Evolutionary conservation across 768 basidiomycete genomes (phyloP), one percentile per base, ranked within the genome.

Genomic region (Lactarius hatsudake): DNA sequence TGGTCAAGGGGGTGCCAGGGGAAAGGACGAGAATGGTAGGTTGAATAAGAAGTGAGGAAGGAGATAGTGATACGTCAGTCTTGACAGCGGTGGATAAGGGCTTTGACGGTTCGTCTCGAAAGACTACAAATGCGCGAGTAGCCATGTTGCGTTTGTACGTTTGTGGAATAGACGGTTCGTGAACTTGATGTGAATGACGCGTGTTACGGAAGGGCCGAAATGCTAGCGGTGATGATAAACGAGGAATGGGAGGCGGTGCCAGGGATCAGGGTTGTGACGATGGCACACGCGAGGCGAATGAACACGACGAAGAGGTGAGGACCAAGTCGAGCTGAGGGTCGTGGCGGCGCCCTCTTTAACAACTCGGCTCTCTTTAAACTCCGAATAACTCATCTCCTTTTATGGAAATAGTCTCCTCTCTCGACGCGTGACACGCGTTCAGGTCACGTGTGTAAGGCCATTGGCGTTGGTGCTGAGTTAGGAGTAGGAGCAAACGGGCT

Each of bases 71-170:
- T 71, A 54, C 66, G 60, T 68, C 63, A 56, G 66, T 66, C 64
- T 79, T 79, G 42, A 73, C 66, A 58, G 77, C 77, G 23, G 77
- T 77, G 20, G 74, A 64, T 53, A 71, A 69, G 65, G 80, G 80
- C 67, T 75, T 76, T 57, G 78, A 73, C 26, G 83, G 81, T 59
- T 77, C 68, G 76, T 89, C 87, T 71, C 85, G 84, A 74, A 88
- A 89, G 64, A 89, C 85, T 59, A 85, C 84, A 73, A 89, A 89
- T 54, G 81, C 79, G 64, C 84, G 83, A 71, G 80, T 75, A 73
- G 85, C 81, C 86, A 88, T 87, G 65, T 68, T 68, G 36, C 42
- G 67, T 64, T 68, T 34, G 67, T 64, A 65, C n/a, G 62, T 62
- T 40, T 54, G 61, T 32, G 59, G 62, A 30, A 51, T 59, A 58